Conservation (phyloP, 148 eudicot species). For the Chenopodium formosanum region DNA sequence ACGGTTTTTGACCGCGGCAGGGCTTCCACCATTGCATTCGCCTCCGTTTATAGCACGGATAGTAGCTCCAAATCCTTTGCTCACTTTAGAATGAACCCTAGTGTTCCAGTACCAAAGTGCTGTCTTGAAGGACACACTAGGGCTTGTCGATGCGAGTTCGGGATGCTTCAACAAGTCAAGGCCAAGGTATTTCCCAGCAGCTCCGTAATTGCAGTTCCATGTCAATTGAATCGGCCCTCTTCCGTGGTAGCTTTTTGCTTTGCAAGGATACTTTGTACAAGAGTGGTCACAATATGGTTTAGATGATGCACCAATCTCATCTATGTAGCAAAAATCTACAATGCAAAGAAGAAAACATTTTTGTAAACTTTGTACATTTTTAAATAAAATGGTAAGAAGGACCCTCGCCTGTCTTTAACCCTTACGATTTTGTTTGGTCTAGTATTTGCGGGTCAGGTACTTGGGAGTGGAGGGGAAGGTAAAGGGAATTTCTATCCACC, state of each 20-base stretch:
- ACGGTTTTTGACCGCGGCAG: conserved; percentile 11
- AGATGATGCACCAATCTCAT: conserved; percentile 34
- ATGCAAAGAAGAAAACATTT: neutral
- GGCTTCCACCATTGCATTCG: conserved; percentile 25
- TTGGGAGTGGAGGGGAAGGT: no score
- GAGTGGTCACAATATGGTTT: conserved; percentile 36
- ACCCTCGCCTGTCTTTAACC: no score
- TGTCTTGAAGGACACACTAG: conserved; percentile 33
- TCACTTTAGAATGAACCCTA: conserved; percentile 19
- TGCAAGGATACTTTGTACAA: conserved; percentile 36
- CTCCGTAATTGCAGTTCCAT: conserved; percentile 49
- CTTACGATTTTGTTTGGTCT: no score
- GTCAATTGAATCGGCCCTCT: conserved; percentile 49
- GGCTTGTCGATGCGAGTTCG: conserved; percentile 29
- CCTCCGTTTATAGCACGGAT: conserved; percentile 30
- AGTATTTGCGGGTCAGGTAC: no score
- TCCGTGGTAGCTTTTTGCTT: conserved; percentile 33
- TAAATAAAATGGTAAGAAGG: no score
- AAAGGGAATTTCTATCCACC: no score
- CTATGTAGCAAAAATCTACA: conserved; percentile 49
- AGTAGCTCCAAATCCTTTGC: conserved; percentile 29
- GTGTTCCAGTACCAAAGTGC: conserved; percentile 41
- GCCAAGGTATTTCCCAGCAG: conserved; percentile 33
- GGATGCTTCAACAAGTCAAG: conserved; percentile 37
- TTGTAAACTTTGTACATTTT: no score